Conservation (phyloP, 2,329 filamentous ascomycete genomes). For the Botrytis hyacinthi region DNA sequence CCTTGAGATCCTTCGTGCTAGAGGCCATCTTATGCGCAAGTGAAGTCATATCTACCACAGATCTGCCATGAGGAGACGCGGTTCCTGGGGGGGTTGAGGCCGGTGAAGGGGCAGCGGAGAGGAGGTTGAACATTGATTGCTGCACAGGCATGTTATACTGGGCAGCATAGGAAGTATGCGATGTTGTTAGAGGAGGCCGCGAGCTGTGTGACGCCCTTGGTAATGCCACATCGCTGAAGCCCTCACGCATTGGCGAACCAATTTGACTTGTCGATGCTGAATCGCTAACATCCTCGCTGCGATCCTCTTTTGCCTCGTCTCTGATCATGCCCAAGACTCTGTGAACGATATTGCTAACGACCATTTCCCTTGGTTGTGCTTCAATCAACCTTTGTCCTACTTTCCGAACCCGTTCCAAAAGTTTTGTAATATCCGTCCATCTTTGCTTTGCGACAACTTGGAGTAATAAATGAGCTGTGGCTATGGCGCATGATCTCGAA, state of each 20-base stretch:
- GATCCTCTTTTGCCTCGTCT: constrained; percentile 82
- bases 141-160: constrained; percentile 48
- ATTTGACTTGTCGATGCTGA: constrained; percentile 36
- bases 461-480: constrained; percentile 83
- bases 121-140: constrained; percentile 84
- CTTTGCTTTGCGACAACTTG: constrained; percentile 81
- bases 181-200: constrained; percentile 61
- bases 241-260: constrained; percentile 33
- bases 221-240: constrained; percentile 24
- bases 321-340: constrained; percentile 87
- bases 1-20: constrained; percentile 67
- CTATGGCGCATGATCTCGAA: constrained; percentile 84
- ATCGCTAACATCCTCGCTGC: constrained; percentile 53
- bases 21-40: constrained; percentile 35
- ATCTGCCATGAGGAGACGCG: constrained; percentile 47
- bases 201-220: constrained; percentile 28
- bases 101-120: constrained; percentile 65
- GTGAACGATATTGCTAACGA: constrained; percentile 90
- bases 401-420: constrained; percentile 76
- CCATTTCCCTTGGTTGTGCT: constrained; percentile 86
- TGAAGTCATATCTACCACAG: constrained; percentile 30
- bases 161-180: constrained; percentile 62
- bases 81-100: constrained; percentile 52
- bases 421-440: constrained; percentile 71
- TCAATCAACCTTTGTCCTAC: constrained; percentile 73